These are phyloP conservation scores for Podospora australis DNA, from an alignment of 495 filamentous ascomycete species.

Conservation along the genomic window DNA sequence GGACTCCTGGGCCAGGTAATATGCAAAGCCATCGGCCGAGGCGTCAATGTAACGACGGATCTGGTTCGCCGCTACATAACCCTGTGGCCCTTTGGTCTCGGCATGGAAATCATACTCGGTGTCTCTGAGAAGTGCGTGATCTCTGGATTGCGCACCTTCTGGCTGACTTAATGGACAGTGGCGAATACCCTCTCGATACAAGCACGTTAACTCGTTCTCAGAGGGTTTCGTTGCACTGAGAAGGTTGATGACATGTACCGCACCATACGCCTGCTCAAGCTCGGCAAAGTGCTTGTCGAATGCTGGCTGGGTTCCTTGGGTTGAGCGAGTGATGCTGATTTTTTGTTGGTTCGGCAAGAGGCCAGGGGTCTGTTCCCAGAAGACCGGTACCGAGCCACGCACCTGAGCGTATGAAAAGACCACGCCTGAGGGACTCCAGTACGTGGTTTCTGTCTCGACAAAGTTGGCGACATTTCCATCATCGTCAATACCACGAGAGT, in stretches of 20 bases:
- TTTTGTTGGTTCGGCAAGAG: constrained; percentile 92
- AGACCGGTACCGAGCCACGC: constrained; percentile 86
- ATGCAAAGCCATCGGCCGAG: constrained; percentile 80
- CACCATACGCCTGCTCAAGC: constrained; percentile 77
- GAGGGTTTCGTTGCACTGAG: constrained; percentile 79
- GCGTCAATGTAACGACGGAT: constrained; percentile 67
- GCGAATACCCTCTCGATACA: constrained; percentile 69
- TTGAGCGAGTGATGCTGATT: constrained; percentile 80
- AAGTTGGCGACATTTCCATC: constrained; percentile 95
- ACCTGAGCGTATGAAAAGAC: constrained; percentile 93
- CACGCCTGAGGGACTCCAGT: constrained; percentile 65
- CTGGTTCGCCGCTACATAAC: constrained; percentile 79
- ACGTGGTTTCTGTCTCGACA: constrained; percentile 60
- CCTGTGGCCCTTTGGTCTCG: constrained; percentile 77
- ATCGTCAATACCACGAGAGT: constrained; percentile 93
- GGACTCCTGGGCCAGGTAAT: constrained; percentile 73
- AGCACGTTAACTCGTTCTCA: constrained; percentile 71
- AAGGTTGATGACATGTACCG: constrained; percentile 84
- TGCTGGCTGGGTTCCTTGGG: constrained; percentile 87
- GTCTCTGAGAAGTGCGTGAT: constrained; percentile 62
- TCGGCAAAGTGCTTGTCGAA: constrained; percentile 91
- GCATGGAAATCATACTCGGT: constrained; percentile 95
- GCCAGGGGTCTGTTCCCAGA: constrained; percentile 91
- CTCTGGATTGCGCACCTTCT: constrained; percentile 40
- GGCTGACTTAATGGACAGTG: constrained; percentile 57